phyloP scores from a whole-genome alignment of 441 rosid genomes.

The Capsella rubella region DNA sequence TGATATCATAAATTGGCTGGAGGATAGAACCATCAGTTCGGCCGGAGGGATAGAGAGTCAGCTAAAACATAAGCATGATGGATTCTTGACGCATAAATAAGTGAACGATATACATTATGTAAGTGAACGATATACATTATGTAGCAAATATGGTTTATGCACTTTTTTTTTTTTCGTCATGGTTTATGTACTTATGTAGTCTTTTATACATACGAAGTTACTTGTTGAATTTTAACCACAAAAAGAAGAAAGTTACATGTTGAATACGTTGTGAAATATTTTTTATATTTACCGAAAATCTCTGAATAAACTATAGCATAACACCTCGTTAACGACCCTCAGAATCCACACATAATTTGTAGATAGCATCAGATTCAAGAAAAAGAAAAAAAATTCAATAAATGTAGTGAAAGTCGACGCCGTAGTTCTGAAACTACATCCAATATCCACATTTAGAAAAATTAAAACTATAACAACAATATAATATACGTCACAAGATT shows the following conservation, averaged over 20 bases:
- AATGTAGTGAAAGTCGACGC: not conserved
- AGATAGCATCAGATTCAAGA: not conserved
- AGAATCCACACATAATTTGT: not conserved
- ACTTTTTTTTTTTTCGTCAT: too few relatives aligned
- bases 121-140: too few relatives aligned
- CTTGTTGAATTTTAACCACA: not conserved
- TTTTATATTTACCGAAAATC: not conserved
- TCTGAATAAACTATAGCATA: not conserved
- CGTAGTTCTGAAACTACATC: not conserved
- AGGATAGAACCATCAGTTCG: conserved; percentile 40
- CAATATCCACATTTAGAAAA: not conserved
- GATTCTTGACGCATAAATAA: conserved; percentile 21
- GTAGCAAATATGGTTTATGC: not conserved
- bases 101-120: conserved; percentile 19
- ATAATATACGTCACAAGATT: not conserved
- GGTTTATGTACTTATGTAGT: conserved; percentile 5
- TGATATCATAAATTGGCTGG: conserved; percentile 75
- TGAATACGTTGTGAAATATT: not conserved
- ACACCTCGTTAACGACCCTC: not conserved
- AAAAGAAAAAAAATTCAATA: not conserved
- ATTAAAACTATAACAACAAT: not conserved
- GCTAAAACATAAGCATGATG: conserved; percentile 37
- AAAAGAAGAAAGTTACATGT: not conserved
- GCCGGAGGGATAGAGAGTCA: conserved; percentile 28
- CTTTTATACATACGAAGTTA: conserved; percentile 10